These are phyloP conservation scores for Apophysomyces ossiformis DNA, from an alignment of 371 early-diverging fungal species.

Conservation along the genomic window DNA sequence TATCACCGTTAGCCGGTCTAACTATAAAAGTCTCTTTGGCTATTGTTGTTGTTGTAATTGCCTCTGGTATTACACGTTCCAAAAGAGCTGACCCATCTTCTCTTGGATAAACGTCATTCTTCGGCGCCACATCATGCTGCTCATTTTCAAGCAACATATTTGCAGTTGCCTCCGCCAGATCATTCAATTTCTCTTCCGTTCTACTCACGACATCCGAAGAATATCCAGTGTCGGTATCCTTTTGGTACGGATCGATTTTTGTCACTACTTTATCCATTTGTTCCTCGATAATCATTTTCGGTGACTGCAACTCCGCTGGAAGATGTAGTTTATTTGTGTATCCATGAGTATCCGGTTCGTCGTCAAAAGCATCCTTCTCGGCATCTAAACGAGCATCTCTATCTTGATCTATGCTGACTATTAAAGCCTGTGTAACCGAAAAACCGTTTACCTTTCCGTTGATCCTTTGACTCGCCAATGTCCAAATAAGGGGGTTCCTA, in stretches of 20 bases:
- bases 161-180: neutral
- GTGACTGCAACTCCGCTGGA: constrained; percentile 54
- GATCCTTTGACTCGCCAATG: constrained; percentile 46
- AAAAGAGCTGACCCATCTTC: constrained; percentile 45
- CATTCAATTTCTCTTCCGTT: neutral
- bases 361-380: constrained; percentile 49
- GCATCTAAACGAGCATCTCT: neutral
- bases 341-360: constrained; percentile 38
- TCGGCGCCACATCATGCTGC: constrained; percentile 17
- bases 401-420: neutral
- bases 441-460: constrained; percentile 9
- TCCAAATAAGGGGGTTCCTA: constrained; percentile 56
- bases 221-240: constrained; percentile 5
- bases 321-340: constrained; percentile 21
- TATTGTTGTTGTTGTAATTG: constrained; percentile 49
- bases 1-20: constrained; percentile 46
- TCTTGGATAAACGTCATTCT: constrained; percentile 37
- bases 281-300: constrained; percentile 60
- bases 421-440: neutral
- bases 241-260: constrained; percentile 39
- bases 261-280: constrained; percentile 58
- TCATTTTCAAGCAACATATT: neutral
- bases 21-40: constrained; percentile 54
- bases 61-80: constrained; percentile 44
- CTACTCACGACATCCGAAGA: neutral